These are phyloP conservation scores for Collybia sp. DNA, from an alignment of 768 basidiomycete genomes.

Conservation along the genomic window DNA sequence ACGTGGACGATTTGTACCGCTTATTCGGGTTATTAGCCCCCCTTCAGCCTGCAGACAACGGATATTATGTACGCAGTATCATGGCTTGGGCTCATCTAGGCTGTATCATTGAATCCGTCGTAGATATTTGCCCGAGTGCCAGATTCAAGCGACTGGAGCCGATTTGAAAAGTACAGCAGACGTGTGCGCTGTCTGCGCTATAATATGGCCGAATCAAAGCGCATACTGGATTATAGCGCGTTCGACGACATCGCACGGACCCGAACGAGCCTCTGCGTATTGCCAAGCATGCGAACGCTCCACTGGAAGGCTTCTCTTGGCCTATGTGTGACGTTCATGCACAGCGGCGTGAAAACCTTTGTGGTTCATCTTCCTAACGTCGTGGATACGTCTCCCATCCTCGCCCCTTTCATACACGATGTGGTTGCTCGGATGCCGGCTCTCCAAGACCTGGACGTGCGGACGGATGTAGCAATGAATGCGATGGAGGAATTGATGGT, in stretches of 20 bases:
- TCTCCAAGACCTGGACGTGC: conserved; percentile 42
- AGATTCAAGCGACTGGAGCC: conserved; percentile 46
- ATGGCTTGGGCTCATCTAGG: background rate
- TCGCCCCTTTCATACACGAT: conserved; percentile 26
- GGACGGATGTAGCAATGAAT: conserved; percentile 32
- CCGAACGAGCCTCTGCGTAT: conserved; percentile 43
- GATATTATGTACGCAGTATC: conserved; percentile 18
- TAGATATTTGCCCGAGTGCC: conserved; percentile 39
- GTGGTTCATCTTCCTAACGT: conserved; percentile 19
- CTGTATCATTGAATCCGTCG: background rate
- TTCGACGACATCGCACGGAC: conserved; percentile 57
- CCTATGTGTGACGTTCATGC: conserved; percentile 51
- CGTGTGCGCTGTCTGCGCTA: conserved; percentile 38
- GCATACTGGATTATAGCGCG: conserved; percentile 25
- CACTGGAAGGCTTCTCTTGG: conserved; percentile 35
- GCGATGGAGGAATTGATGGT: conserved; percentile 35
- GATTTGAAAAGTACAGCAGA: conserved; percentile 49
- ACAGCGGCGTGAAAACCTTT: conserved; percentile 39
- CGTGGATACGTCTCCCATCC: conserved; percentile 6
- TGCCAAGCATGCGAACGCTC: conserved; percentile 51
- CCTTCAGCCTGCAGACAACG: conserved; percentile 16
- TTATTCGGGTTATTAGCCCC: conserved; percentile 50
- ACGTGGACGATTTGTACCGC: conserved; percentile 38
- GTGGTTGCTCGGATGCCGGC: conserved; percentile 49
- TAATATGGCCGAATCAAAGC: conserved; percentile 10